Percentiles rank a stretch among this genome's conserved stretches.
phyloP scores from a whole-genome alignment of 139 green algal genomes.

The Pleodorina starrii region DNA sequence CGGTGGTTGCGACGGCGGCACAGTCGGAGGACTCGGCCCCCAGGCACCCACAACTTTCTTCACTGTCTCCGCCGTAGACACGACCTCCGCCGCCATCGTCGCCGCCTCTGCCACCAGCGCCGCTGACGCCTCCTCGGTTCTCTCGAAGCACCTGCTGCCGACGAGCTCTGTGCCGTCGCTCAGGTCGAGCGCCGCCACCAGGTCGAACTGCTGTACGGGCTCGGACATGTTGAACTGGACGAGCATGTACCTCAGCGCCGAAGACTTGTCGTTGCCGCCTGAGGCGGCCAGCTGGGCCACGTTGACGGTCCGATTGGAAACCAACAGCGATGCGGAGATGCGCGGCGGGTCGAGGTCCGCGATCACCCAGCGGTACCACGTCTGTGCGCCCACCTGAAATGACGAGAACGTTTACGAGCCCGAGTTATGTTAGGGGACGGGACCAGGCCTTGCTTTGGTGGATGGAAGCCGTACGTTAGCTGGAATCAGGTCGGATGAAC shows the following conservation, averaged over 20 bases:
- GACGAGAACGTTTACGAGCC: no score
- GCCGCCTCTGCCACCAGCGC: not conserved
- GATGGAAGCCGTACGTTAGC: no score
- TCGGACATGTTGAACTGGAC: not conserved
- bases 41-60: no score
- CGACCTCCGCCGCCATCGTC: no score
- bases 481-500: no score
- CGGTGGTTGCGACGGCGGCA: no score
- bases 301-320: not conserved
- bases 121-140: not conserved
- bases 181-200: not conserved
- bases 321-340: not conserved
- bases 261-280: not conserved
- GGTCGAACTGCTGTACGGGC: slow-evolving; percentile 14
- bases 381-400: not conserved
- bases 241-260: not conserved
- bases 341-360: not conserved
- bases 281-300: not conserved
- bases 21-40: no score
- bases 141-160: not conserved
- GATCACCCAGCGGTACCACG: slow-evolving; percentile 27
- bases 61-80: no score
- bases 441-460: no score
- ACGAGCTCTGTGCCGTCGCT: not conserved
- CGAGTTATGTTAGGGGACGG: not conserved